phyloP scores from a whole-genome alignment of 306 rosid species.

The Vigna trinervia region DNA sequence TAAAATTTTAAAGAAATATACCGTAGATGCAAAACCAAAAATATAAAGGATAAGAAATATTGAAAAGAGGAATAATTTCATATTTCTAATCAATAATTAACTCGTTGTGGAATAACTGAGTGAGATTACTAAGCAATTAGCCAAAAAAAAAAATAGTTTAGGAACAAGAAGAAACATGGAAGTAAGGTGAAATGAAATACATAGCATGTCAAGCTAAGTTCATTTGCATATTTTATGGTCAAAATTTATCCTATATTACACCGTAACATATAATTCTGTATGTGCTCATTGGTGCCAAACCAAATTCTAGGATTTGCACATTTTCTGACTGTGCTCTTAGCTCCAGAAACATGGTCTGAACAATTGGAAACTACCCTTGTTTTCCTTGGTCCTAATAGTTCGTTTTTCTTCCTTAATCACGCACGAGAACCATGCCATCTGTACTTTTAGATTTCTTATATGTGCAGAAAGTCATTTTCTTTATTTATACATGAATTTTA shows the following conservation, averaged over 20 bases:
- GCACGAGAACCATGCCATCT: not conserved
- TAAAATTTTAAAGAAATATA: slow-evolving; percentile 10
- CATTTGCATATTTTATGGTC: not conserved
- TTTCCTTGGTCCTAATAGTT: not conserved
- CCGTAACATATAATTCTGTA: not conserved
- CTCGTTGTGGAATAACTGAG: not conserved
- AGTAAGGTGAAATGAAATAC: not conserved
- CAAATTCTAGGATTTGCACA: not conserved
- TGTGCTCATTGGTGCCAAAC: not conserved
- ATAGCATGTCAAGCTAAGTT: not conserved
- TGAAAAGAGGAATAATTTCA: not conserved
- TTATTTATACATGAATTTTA: too few relatives aligned
- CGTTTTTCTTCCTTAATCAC: not conserved
- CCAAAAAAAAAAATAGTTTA: not conserved
- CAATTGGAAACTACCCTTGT: not conserved
- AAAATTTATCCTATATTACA: not conserved
- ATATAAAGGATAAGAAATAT: not conserved
- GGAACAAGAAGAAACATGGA: not conserved
- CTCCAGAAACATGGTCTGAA: not conserved
- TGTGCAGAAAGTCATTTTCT: not conserved
- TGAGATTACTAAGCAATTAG: not conserved
- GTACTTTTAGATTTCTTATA: not conserved
- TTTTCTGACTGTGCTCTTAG: not conserved
- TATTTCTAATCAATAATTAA: not conserved
- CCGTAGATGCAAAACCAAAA: not conserved